These are phyloP conservation scores for Pseudogymnoascus sp. DNA, from an alignment of 2,329 filamentous ascomycete species.

Conservation along the genomic window DNA sequence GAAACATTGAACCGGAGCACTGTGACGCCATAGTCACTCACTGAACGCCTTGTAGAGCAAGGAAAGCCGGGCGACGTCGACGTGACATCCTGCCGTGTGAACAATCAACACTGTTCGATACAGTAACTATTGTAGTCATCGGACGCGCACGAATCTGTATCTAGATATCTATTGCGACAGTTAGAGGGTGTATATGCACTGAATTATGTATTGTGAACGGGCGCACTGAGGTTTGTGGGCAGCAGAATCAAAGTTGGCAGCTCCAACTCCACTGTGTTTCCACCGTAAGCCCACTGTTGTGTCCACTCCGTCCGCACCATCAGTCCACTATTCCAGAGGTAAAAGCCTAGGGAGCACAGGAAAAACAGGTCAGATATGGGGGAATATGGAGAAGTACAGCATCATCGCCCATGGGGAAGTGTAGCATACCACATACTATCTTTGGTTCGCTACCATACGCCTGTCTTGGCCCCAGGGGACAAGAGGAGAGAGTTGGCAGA, in stretches of 20 bases:
- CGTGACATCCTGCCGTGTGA: constrained; percentile 4
- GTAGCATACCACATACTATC: not conserved
- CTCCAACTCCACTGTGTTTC: constrained; percentile 1
- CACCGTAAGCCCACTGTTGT: not conserved
- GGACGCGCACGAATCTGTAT: not conserved
- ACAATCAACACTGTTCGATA: not conserved
- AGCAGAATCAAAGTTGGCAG: not conserved
- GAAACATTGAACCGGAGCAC: not conserved
- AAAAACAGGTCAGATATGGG: constrained; percentile 1
- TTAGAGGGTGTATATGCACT: not conserved
- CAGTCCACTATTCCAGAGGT: not conserved
- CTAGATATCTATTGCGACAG: not conserved
- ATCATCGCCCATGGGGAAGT: not conserved
- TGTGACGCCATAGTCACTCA: not conserved
- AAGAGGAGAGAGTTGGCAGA: not conserved
- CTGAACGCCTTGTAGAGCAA: not conserved
- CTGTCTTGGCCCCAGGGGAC: not conserved
- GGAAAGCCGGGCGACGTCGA: not conserved
- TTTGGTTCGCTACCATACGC: not conserved
- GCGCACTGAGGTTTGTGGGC: not conserved
- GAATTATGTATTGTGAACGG: not conserved
- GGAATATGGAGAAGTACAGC: not conserved
- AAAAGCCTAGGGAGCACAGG: not conserved
- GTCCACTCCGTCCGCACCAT: not conserved
- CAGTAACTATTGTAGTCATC: not conserved